These are phyloP conservation scores for Tausonia pullulans DNA, from an alignment of 1,284 basidiomycete species.

Conservation along the genomic window DNA sequence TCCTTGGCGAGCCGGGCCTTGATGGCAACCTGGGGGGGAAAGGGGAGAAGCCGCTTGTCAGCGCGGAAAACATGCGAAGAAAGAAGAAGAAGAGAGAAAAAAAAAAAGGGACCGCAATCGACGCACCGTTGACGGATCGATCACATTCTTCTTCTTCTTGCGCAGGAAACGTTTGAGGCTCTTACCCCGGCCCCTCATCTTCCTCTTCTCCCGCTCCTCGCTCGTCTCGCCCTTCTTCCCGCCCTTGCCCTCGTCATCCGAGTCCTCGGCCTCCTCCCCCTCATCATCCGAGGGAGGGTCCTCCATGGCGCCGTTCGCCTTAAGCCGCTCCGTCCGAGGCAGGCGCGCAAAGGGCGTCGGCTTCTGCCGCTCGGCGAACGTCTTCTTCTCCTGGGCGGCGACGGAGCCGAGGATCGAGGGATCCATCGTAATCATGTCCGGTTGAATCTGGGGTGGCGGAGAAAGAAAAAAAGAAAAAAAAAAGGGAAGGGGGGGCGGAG, in stretches of 20 bases:
- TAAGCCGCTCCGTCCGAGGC: constrained; percentile 59
- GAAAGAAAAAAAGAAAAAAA: not conserved
- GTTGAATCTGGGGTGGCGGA: constrained; percentile 55
- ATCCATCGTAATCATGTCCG: constrained; percentile 87
- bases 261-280: constrained; percentile 30
- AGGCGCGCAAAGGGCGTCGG: constrained; percentile 56
- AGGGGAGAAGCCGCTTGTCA: not conserved
- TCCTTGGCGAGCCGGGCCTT: constrained; percentile 12
- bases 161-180: constrained; percentile 67
- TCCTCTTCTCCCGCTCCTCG: constrained; percentile 56
- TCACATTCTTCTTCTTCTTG: constrained; percentile 84
- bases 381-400: constrained; percentile 49
- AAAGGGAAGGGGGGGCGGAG: not conserved
- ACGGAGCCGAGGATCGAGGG: constrained; percentile 69
- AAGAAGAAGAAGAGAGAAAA: not conserved
- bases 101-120: not conserved
- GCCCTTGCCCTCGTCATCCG: constrained; percentile 24
- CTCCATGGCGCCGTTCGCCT: constrained; percentile 58
- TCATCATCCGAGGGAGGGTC: constrained; percentile 42
- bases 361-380: constrained; percentile 42
- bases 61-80: not conserved
- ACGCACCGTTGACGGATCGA: constrained; percentile 72
- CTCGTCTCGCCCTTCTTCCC: constrained; percentile 28
- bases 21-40: constrained; percentile 8
- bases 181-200: constrained; percentile 74